Base-by-base conservation (phyloP, 306 rosid genomes). In the Lotus japonicus region DNA sequence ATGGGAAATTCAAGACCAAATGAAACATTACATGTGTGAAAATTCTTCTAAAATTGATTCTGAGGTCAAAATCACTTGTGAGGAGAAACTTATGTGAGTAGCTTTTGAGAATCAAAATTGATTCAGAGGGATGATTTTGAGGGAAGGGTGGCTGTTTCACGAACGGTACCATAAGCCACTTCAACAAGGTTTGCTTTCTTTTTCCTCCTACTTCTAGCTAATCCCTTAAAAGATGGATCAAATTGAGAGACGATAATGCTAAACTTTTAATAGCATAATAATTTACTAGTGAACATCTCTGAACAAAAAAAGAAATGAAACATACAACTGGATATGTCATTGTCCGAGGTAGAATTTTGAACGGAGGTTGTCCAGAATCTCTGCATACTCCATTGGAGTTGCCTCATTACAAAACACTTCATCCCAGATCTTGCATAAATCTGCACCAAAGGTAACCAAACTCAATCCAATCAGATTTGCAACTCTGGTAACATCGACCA, bases 351-450 rank as follows among this genome's bases (percentile, higher is more conserved):
- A 72, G 82, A 84, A 95, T 79, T 85, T 85, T 10, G 90, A 65
- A 70, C 95, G 76, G 68, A 95, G 75, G 77, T 68, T 85, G 64
- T 85, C 89, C 58, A 95, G 89, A 72, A 61, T 79, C 82, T 85
- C 91, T 1, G 86, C 87, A 58, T 81, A 88, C 79, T 87, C 92
- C 11, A 81, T 81, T 8, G 95, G 92, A 46, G 87, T 84, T 68
- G 92, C 90, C 64, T 84, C 82, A 2, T 73, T 76, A 71, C 88
- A 70, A 70, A 95, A 95, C 71, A 85, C 89, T 59, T 80, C 92
- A 63, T 85, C 82, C 99, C 99, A 95, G 75, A 85, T 64, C 85
- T 84, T 90, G 58, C 66, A 71, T 53, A 88, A 75, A 42, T 82
- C 99, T 88, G 92, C 78, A 70, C 59, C 81, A 21, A 74, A 68